Percentiles rank a stretch among this genome's conserved stretches.
phyloP scores from a whole-genome alignment of 352 stramenopile species.

The Globisporangium abappressorium region DNA sequence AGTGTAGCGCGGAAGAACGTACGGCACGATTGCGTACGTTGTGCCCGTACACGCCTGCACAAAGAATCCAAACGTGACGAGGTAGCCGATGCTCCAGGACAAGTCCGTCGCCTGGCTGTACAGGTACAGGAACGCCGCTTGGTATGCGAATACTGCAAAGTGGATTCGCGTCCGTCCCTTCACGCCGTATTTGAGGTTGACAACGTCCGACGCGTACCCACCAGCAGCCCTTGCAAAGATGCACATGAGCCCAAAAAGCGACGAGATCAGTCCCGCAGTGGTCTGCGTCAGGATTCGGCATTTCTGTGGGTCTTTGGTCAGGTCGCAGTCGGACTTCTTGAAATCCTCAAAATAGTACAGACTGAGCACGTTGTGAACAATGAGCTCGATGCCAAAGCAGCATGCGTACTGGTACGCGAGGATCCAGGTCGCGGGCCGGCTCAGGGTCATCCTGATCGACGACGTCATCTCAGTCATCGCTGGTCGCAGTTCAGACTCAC shows the following conservation, averaged over 20 bases:
- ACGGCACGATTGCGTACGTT: constrained; percentile 61
- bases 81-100: constrained; percentile 49
- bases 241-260: constrained; percentile 93
- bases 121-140: constrained; percentile 81
- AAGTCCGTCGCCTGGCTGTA: constrained; percentile 64
- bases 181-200: constrained; percentile 80
- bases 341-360: constrained; percentile 91
- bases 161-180: constrained; percentile 82
- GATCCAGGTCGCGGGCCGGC: constrained; percentile 83
- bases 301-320: constrained; percentile 18
- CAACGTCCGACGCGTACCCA: constrained; percentile 78
- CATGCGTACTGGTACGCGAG: constrained; percentile 89
- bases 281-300: constrained; percentile 39
- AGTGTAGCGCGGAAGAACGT: constrained; percentile 40
- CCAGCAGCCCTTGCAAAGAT: constrained; percentile 89
- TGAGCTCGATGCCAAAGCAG: constrained; percentile 94
- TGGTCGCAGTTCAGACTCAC: not conserved
- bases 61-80: constrained; percentile 87
- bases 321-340: constrained; percentile 43
- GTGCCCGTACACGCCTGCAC: constrained; percentile 66
- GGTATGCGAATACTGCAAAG: constrained; percentile 58
- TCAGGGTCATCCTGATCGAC: constrained; percentile 29
- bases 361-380: constrained; percentile 92
- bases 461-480: not conserved
- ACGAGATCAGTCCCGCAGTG: constrained; percentile 77